Evolutionary conservation across 495 filamentous ascomycete genomes (phyloP).

Genomic region (Penicillium cataractarum): DNA sequence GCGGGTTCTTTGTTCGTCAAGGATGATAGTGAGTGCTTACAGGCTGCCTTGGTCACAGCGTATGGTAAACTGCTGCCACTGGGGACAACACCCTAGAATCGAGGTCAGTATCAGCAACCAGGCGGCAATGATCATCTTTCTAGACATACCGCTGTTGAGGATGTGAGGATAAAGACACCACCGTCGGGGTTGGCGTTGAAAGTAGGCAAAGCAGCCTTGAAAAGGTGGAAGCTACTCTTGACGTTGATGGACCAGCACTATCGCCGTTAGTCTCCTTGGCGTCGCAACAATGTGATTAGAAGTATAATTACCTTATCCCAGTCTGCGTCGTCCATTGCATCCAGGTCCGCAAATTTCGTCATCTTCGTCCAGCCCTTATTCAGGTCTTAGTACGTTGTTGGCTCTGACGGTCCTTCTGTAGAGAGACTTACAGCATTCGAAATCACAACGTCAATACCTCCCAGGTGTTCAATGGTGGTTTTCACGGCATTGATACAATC

Average conservation of each 20-base stretch:
- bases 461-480: conserved; percentile 59
- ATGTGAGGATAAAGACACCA: conserved; percentile 69
- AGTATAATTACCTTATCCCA: conserved; percentile 64
- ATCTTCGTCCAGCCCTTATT: conserved; percentile 69
- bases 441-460: conserved; percentile 71
- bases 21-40: conserved; percentile 25
- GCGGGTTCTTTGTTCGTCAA: neutral
- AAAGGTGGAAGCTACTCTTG: conserved; percentile 64
- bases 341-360: conserved; percentile 63
- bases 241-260: conserved; percentile 72
- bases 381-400: neutral
- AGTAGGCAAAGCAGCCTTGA: conserved; percentile 63
- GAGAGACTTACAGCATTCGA: conserved; percentile 65
- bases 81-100: conserved; percentile 44
- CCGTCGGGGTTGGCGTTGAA: conserved; percentile 73
- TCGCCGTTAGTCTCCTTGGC: neutral
- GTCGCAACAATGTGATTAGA: neutral
- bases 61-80: conserved; percentile 67
- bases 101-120: neutral
- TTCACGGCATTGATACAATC: conserved; percentile 60
- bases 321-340: conserved; percentile 63
- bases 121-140: neutral
- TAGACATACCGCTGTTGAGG: conserved; percentile 57
- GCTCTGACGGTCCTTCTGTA: neutral
- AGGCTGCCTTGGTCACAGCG: conserved; percentile 66